Percentiles rank a stretch among this genome's conserved stretches.
These are phyloP conservation scores for Artemisia argyi DNA, from an alignment of 129 eudicot species.

Conservation along the genomic window DNA sequence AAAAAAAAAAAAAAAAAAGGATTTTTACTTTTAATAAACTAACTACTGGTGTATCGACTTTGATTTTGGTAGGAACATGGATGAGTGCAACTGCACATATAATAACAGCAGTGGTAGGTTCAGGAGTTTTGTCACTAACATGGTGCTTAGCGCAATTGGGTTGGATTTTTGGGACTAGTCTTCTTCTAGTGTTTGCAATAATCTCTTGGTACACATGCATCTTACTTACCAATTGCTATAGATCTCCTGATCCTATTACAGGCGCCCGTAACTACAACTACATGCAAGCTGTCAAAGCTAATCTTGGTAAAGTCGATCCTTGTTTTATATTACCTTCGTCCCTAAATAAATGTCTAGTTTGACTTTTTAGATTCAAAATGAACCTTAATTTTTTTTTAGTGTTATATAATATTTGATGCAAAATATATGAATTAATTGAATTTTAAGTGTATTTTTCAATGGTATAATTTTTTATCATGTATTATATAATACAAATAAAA, in stretches of 20 bases:
- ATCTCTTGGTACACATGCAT: constrained; percentile 24
- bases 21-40: too few relatives aligned
- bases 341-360: too few relatives aligned
- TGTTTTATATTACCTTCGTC: too few relatives aligned
- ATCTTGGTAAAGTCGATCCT: background rate
- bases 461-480: too few relatives aligned
- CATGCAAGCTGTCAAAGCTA: constrained; percentile 24
- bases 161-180: constrained; percentile 21
- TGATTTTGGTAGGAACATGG: constrained; percentile 11
- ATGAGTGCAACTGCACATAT: constrained; percentile 25
- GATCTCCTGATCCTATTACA: constrained; percentile 24
- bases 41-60: background rate
- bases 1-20: too few relatives aligned
- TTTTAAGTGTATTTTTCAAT: too few relatives aligned
- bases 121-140: constrained; percentile 25
- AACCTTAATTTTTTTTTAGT: too few relatives aligned
- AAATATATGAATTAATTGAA: too few relatives aligned
- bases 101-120: constrained; percentile 29
- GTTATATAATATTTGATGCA: too few relatives aligned
- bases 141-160: constrained; percentile 27
- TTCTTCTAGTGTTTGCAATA: constrained; percentile 17
- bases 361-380: too few relatives aligned
- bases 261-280: constrained; percentile 23
- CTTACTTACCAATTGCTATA: constrained; percentile 17
- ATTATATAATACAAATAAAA: too few relatives aligned